A percentile compares a stretch with the other conserved stretches of the same genome.
Conservation (phyloP, 192 early-diverging fungal genomes). For the Podila verticillata region DNA sequence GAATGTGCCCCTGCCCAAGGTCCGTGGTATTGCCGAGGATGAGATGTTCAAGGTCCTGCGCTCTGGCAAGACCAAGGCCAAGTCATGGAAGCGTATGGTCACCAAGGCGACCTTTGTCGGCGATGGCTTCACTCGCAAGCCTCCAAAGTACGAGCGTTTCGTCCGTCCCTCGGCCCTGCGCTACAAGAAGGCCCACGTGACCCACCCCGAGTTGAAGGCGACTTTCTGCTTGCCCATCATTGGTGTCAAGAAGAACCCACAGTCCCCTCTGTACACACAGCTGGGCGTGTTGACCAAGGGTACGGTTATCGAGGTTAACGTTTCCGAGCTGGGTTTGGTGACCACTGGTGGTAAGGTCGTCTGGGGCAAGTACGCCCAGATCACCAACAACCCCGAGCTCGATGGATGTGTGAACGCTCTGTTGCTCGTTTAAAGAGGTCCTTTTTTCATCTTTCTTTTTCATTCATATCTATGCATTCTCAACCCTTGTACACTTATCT, state of each 20-base stretch:
- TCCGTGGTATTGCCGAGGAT: conserved; percentile 98
- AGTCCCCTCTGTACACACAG: conserved; percentile 94
- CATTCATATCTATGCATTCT: too few species aligned
- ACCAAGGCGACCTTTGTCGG: conserved; percentile 99
- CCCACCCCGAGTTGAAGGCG: conserved; percentile 97
- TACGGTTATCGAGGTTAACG: conserved; percentile 94
- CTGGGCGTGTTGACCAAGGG: conserved; percentile 99
- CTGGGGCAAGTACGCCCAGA: conserved; percentile 95
- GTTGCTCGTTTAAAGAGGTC: conserved; percentile 78
- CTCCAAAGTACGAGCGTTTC: conserved; percentile 99
- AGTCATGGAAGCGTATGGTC: conserved; percentile 98
- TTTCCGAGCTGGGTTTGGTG: conserved; percentile 95
- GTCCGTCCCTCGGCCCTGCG: conserved; percentile 97
- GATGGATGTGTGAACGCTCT: conserved; percentile 97
- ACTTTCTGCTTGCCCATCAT: conserved; percentile 98
- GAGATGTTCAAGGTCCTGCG: conserved; percentile 99
- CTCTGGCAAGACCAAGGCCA: conserved; percentile 93
- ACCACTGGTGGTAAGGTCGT: conserved; percentile 98
- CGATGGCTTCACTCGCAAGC: conserved; percentile 98
- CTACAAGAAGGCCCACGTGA: conserved; percentile 99
- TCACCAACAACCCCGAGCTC: conserved; percentile 99
- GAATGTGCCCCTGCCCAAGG: conserved; percentile 97
- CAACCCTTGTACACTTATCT: too few species aligned
- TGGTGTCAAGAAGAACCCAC: conserved; percentile 99
- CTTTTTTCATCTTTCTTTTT: background rate